Percentiles rank a stretch among this genome's conserved stretches.
Evolutionary conservation across 148 eudicot genomes (phyloP).

Genomic region (Oxyria digyna): DNA sequence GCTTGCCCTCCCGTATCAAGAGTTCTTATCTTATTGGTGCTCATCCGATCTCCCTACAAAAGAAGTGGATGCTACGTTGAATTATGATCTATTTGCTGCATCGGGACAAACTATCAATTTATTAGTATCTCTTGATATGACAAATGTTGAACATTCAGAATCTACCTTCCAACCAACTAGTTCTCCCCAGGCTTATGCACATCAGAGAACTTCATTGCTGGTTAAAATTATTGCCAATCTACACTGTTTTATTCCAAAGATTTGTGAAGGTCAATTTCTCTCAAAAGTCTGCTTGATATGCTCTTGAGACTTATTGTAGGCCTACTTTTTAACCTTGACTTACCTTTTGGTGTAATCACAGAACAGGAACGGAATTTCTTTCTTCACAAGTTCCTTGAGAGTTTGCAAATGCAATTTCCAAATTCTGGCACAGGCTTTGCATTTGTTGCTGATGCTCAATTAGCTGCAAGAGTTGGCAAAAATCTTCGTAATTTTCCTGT

Average conservation of each 20-base stretch:
- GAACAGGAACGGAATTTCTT: slow-evolving; percentile 81
- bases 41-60: slow-evolving; percentile 57
- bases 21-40: slow-evolving; percentile 87
- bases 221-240: slow-evolving; percentile 96
- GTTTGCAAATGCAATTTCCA: slow-evolving; percentile 40
- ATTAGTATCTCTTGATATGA: slow-evolving; percentile 19
- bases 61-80: slow-evolving; percentile 75
- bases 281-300: not conserved
- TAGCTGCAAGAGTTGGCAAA: slow-evolving; percentile 42
- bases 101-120: slow-evolving; percentile 53
- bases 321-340: not conserved
- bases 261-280: slow-evolving; percentile 59
- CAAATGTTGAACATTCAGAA: slow-evolving; percentile 23
- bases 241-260: slow-evolving; percentile 87
- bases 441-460: slow-evolving; percentile 28
- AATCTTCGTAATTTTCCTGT: slow-evolving; percentile 44
- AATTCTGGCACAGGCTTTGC: slow-evolving; percentile 23
- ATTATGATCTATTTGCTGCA: slow-evolving; percentile 54
- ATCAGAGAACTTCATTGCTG: slow-evolving; percentile 75
- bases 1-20: slow-evolving; percentile 54
- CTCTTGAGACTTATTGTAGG: not conserved
- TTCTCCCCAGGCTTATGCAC: slow-evolving; percentile 60
- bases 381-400: slow-evolving; percentile 61
- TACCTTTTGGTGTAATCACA: slow-evolving; percentile 21
- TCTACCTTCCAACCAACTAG: slow-evolving; percentile 30